Base-by-base conservation (phyloP, 495 filamentous ascomycete species). In the Xylaria grammica region DNA sequence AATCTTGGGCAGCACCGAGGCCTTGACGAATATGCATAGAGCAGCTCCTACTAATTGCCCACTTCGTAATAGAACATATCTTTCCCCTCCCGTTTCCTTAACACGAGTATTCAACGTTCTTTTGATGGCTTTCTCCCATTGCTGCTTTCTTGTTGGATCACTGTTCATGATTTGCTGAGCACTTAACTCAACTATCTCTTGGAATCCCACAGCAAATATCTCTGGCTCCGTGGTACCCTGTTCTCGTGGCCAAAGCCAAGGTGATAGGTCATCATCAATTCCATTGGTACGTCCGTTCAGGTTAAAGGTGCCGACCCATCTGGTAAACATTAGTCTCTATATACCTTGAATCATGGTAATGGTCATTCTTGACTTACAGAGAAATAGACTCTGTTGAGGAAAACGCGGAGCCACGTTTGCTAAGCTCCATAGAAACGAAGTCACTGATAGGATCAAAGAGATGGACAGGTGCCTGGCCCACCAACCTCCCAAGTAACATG, bases 101-200 rank as follows among this genome's bases (percentile, higher is more conserved):
- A 91, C 86, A 65, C 87, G 85, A 5, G 68, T 67, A 66, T 98
- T 97, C 46, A 99, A 74, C 20, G 90, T 91, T 60, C 79, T 82
- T 62, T 89, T 86, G 10, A 97, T 92, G 6, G 92, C 88, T 64
- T 78, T 75, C 74, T 99, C 94, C 95, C 95, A 99, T 22, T 84
- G 78, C 70, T 93, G 89, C 55, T 94, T 89, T 60, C 91, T 86
- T 9, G 85, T 85, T 24, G 96, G 95, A 80, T 98, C 94, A 42
- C 93, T 97, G 57, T 95, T 96, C 93, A 99, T 98, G 70, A 99
- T 98, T 71, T 99, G 96, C 74, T 98, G 94, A 19, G 96, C 94
- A 69, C 92, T 97, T 15, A 99, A 82, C 71, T 94, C 89, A 17
- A 99, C 96, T 58, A 99, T 98, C 78, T 99, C 95, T 69, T 99